Percentiles rank a stretch among this genome's conserved stretches.
Conservation (phyloP, 345 rosid genomes). For the Draba incana region DNA sequence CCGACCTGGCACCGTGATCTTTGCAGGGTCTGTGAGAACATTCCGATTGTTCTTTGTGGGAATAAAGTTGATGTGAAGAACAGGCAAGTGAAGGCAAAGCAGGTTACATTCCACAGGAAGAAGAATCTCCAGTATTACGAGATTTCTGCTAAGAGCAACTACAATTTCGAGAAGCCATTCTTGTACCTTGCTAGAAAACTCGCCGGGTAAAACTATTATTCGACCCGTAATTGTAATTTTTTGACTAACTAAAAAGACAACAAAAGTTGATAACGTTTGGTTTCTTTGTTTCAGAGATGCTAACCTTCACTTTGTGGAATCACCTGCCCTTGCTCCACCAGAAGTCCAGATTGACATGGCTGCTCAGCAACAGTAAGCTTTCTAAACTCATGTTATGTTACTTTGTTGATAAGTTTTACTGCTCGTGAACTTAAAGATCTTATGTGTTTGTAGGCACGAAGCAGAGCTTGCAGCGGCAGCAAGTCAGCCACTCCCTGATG, state of each 20-base stretch:
- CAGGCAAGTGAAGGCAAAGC: constrained; percentile 96
- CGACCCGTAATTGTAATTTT: neutral
- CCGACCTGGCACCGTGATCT: constrained; percentile 99
- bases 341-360: constrained; percentile 92
- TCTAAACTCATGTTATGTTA: neutral
- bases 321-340: constrained; percentile 94
- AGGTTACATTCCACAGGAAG: constrained; percentile 94
- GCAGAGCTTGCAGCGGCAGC: constrained; percentile 71
- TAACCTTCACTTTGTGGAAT: constrained; percentile 93
- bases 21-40: constrained; percentile 92
- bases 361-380: constrained; percentile 85
- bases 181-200: constrained; percentile 90
- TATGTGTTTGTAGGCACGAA: constrained; percentile 56
- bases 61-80: constrained; percentile 96
- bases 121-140: constrained; percentile 93
- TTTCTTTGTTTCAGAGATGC: constrained; percentile 50
- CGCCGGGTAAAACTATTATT: constrained; percentile 62
- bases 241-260: neutral
- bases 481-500: constrained; percentile 83
- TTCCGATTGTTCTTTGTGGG: constrained; percentile 93
- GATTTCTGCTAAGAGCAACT: constrained; percentile 95
- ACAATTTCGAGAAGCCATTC: constrained; percentile 94
- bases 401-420: neutral
- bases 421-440: neutral
- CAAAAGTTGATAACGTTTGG: neutral